Conservation (phyloP, 2,329 filamentous ascomycete genomes). For the Neobulgaria alba region DNA sequence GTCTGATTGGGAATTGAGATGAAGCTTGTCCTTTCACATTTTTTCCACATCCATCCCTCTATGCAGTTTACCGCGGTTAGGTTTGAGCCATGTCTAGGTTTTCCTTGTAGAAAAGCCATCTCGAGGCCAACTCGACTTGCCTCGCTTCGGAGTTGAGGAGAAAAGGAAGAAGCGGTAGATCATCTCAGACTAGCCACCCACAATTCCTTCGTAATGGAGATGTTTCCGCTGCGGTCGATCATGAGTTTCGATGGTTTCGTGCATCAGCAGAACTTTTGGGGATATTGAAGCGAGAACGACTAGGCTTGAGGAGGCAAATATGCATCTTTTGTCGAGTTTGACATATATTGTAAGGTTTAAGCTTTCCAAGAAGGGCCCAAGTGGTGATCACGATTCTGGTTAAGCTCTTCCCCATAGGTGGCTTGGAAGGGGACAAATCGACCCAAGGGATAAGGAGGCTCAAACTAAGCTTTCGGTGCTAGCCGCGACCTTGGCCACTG, state of each 20-base stretch:
- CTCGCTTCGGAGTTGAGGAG: too few species aligned
- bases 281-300: background rate
- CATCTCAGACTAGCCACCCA: background rate
- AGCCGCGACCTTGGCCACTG: background rate
- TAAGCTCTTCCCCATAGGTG: background rate
- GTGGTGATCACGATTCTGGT: background rate
- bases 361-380: background rate
- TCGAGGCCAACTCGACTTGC: background rate
- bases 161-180: background rate
- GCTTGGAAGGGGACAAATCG: background rate
- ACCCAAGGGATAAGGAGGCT: background rate
- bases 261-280: background rate
- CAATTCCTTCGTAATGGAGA: background rate
- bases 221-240: background rate
- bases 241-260: background rate
- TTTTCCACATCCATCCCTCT: background rate
- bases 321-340: background rate
- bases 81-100: background rate
- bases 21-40: background rate
- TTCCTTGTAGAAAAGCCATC: background rate
- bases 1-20: too few species aligned
- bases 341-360: background rate
- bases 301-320: background rate
- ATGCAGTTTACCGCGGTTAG: background rate
- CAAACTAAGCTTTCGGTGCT: background rate